Evolutionary conservation across 257 asterid species (phyloP), one percentile per base, ranked within the genome.

Genomic region (Plantago ovata): DNA sequence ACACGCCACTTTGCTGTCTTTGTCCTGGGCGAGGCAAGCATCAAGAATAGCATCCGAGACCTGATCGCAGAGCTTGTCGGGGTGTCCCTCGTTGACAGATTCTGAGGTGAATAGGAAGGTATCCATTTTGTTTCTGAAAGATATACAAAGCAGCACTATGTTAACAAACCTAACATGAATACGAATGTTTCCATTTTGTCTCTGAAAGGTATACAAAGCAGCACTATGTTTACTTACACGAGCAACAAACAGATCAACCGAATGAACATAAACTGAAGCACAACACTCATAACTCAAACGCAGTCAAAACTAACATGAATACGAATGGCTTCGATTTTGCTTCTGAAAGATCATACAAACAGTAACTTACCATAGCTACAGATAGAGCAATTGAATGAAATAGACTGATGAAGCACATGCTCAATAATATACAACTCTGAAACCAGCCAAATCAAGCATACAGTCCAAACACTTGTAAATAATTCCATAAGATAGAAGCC

Each of bases 11-110:
- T 87, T 87, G 84, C 96, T 87, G 59, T 84, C 95, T 1, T 89
- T 89, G 58, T 87, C 96, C 66, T 87, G 95, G 28, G 77, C 96
- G 5, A 87, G 75, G 63, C 96, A 87, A 58, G 96, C 96, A 69
- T 87, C 96, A 20, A 87, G 96, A 65, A 87, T 87, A 63, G 96
- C 96, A 57, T 87, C 96, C 3, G 96, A 87, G 62, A 87, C 95
- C 70, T 87, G 96, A 72, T 87, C 96, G 62, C 96, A 87, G 45
- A 87, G 92, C 87, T 87, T 87, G 84, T 87, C 96, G 0, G 95
- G 94, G 79, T 87, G 96, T 21, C 96, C 96, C 73, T 87, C 96
- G 18, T 84, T 87, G 60, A 87, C 96, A 0, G 96, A 87, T 68
- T 87, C 95, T 14, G 95, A 87, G 63, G 94, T 87, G 78, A 79